A percentile compares a stretch with the other conserved stretches of the same genome.
phyloP scores from a whole-genome alignment of 352 stramenopile species.

The Globisporangium viniferum region DNA sequence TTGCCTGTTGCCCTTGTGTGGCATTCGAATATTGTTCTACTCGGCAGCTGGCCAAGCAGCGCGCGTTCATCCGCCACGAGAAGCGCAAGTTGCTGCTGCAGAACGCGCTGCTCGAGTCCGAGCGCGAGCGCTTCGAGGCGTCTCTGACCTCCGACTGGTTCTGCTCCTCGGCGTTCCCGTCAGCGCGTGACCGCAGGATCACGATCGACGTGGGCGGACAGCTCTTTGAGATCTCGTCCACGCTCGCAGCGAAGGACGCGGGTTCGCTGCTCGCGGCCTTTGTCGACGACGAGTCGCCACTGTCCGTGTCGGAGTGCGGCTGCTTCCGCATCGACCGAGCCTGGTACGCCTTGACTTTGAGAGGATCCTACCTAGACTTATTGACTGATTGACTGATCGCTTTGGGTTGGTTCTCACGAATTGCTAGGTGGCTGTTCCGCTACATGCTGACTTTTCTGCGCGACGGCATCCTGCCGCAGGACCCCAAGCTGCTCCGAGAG shows the following conservation, averaged over 20 bases:
- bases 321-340: conserved; percentile 77
- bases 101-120: conserved; percentile 67
- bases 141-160: conserved; percentile 77
- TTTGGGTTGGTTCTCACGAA: neutral
- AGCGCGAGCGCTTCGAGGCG: conserved; percentile 70
- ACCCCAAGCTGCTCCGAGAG: conserved; percentile 58
- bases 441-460: conserved; percentile 77
- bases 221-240: conserved; percentile 64
- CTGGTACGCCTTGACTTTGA: conserved; percentile 28
- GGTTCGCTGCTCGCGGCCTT: conserved; percentile 66
- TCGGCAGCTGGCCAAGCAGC: conserved; percentile 62
- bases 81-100: conserved; percentile 74
- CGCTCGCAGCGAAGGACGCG: conserved; percentile 48
- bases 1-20: neutral
- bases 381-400: neutral
- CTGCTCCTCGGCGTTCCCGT: conserved; percentile 50
- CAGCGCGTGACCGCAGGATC: conserved; percentile 39
- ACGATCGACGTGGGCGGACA: conserved; percentile 68
- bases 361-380: neutral
- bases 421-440: conserved; percentile 60
- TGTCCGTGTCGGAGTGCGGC: conserved; percentile 50
- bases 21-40: neutral
- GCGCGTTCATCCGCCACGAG: conserved; percentile 77
- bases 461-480: conserved; percentile 65
- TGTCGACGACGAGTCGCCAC: conserved; percentile 57